These are phyloP conservation scores for Pisolithus orientalis DNA, from an alignment of 768 basidiomycete species.

Conservation along the genomic window DNA sequence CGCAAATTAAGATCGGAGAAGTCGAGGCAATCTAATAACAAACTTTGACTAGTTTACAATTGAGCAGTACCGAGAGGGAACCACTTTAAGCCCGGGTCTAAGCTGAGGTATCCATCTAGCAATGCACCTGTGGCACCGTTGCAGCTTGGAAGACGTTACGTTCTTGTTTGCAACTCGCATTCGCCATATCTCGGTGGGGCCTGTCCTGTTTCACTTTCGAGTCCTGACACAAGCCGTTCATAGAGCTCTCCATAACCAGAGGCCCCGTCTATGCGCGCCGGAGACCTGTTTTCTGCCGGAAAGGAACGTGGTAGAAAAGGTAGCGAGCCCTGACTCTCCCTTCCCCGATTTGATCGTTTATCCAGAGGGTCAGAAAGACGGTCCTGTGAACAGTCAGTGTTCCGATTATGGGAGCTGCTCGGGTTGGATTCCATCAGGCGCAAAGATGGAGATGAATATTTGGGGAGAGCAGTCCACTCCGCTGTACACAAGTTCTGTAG, in stretches of 20 bases:
- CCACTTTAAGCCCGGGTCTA: no score
- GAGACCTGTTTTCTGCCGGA: constrained; percentile 16
- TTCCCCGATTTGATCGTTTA: not conserved
- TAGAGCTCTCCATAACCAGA: constrained; percentile 50
- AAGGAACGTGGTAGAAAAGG: no score
- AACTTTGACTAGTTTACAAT: no score
- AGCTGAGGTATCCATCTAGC: no score
- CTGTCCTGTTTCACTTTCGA: constrained; percentile 77
- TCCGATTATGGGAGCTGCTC: not conserved
- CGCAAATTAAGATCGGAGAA: no score
- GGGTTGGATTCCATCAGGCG: not conserved
- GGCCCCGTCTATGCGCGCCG: not conserved
- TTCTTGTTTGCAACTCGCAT: not conserved
- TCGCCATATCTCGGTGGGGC: constrained; percentile 67
- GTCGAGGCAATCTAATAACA: no score
- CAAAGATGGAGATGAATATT: not conserved
- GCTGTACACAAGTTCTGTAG: constrained; percentile 74
- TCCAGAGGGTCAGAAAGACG: not conserved
- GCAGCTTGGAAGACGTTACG: not conserved
- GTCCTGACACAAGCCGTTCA: constrained; percentile 77
- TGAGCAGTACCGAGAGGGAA: no score
- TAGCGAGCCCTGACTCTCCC: constrained; percentile 23
- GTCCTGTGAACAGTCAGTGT: not conserved
- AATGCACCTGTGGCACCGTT: not conserved
- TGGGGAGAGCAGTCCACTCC: constrained; percentile 60